Evolutionary conservation across 1,284 basidiomycete species (phyloP), one percentile per base, ranked within the genome.

Genomic region (Sporisorium exsertum): DNA sequence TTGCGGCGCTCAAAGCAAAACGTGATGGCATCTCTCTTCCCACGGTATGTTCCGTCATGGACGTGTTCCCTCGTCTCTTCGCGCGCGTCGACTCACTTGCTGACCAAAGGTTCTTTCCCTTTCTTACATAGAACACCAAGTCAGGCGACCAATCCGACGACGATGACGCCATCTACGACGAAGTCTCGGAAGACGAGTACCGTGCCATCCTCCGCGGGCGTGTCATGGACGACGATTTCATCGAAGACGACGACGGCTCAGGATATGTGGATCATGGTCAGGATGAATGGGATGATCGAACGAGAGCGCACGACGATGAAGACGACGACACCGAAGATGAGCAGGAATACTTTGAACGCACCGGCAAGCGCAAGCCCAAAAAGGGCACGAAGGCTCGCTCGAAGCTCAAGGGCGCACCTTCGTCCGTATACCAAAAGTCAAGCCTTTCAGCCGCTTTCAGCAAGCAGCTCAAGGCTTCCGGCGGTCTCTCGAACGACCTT

Each of bases 211-310:
- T 98, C 5, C 90, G 91, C 60, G 91, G 91, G 2, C 89, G 97
- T 20, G 88, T 97, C n/a, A 92, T 93, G 76, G 88, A 89, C 78
- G 94, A 97, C 81, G 96, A 99, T 86, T 99, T 99, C 76, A 94
- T 84, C 67, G 85, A 93, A 51, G 95, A 99, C 81, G 97, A 99
- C 87, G 95, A 95, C 58, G 90, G 92, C 0, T 90, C 89, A 22
- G 97, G 94, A 13, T 99, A 99, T 84, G 91, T 93, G 82, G 97
- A 99, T 87, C 93, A 97, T 81, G 97, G 97, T 5, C 91, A 94
- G 89, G 95, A 98, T 76, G 95, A 96, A 81, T 97, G 94, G 91
- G 87, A 88, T 53, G 66, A 81, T 26, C 70, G 58, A 20, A 62
- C 51, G 12, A 51, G 57, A 13, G 55, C 43, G 15, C 55, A 60